Conservation (phyloP, 139 green algal genomes). For the Pedinophyceae sp. region DNA sequence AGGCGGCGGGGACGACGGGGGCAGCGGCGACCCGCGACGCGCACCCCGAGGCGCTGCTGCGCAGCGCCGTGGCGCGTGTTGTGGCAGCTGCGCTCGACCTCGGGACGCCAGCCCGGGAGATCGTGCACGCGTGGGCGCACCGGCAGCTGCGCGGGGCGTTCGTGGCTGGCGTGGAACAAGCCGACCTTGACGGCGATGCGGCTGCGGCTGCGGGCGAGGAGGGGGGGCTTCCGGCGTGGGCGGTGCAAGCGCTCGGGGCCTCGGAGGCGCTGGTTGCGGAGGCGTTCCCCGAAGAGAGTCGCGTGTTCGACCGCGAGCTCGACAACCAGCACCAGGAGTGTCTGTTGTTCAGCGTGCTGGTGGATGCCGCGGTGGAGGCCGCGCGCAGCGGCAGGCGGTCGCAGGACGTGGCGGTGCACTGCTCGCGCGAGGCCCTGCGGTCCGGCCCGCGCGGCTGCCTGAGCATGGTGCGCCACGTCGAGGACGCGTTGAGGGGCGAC, state of each 20-base stretch:
- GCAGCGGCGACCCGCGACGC: neutral
- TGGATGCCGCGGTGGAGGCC: too few relatives aligned
- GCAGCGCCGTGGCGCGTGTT: neutral
- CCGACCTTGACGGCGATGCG: neutral
- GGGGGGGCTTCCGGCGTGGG: neutral
- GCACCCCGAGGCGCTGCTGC: neutral
- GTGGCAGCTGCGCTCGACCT: neutral
- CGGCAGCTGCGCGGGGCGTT: neutral
- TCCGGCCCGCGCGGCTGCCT: too few relatives aligned
- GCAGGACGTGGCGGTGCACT: too few relatives aligned
- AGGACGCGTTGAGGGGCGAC: too few relatives aligned
- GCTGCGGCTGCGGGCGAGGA: neutral
- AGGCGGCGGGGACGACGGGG: neutral
- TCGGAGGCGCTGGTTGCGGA: neutral
- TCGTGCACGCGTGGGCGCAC: neutral
- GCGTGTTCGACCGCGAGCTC: slow-evolving; percentile 65
- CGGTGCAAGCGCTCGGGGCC: neutral
- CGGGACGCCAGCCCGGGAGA: neutral
- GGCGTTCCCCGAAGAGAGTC: neutral
- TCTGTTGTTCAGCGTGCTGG: slow-evolving; percentile 47
- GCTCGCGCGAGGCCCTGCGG: too few relatives aligned
- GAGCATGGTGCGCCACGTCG: too few relatives aligned
- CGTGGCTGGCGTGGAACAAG: neutral
- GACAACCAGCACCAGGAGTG: slow-evolving; percentile 75
- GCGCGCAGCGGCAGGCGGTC: too few relatives aligned